Conservation (phyloP, 805 yeast genomes). For the Candida nitratophila region DNA sequence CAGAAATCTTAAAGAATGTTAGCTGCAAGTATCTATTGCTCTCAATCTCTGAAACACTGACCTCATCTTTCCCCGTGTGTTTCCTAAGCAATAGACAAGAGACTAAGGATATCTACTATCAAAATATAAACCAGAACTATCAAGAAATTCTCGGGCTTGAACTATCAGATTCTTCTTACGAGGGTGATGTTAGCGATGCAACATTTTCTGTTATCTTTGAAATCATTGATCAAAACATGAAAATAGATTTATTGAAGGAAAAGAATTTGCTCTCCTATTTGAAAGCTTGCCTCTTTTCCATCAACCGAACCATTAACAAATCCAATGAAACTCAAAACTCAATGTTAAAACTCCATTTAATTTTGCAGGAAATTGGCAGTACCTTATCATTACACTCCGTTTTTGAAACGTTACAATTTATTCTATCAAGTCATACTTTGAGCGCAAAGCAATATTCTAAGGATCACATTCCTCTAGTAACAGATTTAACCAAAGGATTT, state of each 20-base stretch:
- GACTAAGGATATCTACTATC: background rate
- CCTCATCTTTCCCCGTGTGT: slow-evolving; percentile 5
- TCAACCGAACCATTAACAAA: background rate
- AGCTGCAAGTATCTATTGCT: slow-evolving; percentile 1
- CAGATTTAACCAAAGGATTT: slow-evolving; percentile 4
- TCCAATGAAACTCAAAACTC: slow-evolving; percentile 3
- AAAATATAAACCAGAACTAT: slow-evolving; percentile 10
- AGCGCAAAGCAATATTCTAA: background rate
- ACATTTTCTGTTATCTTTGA: slow-evolving; percentile 23
- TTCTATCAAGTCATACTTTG: slow-evolving; percentile 8
- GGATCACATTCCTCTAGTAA: background rate
- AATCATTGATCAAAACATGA: slow-evolving; percentile 24
- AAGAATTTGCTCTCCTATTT: slow-evolving; percentile 4
- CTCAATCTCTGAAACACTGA: background rate
- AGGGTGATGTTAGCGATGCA: slow-evolving; percentile 5
- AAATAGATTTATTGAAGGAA: slow-evolving; percentile 17
- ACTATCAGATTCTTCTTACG: background rate
- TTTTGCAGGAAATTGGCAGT: slow-evolving; percentile 25
- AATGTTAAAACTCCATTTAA: slow-evolving; percentile 13
- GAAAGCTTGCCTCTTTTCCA: slow-evolving; percentile 6
- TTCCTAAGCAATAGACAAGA: slow-evolving; percentile 4
- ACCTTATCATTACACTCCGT: slow-evolving; percentile 29
- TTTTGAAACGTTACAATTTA: slow-evolving; percentile 18
- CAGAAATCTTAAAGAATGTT: background rate
- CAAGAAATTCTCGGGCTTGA: slow-evolving; percentile 1